Evolutionary conservation across 345 rosid genomes (phyloP).

Genomic region (Euclidium syriacum): DNA sequence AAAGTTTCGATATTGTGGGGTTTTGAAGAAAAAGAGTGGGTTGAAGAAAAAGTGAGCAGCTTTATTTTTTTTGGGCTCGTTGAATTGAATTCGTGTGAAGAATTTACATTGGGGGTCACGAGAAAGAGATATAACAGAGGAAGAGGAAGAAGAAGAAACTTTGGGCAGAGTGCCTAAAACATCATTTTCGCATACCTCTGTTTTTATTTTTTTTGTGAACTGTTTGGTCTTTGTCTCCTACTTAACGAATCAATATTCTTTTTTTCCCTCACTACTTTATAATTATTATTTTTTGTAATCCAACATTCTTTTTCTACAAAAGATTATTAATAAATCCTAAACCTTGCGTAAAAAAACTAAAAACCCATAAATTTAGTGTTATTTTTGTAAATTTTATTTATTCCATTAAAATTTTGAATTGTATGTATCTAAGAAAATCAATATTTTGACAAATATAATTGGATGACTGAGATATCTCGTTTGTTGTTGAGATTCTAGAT

Average conservation of each 20-base stretch:
- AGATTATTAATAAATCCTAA: background rate
- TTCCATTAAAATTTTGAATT: constrained; percentile 1
- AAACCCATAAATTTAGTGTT: no score
- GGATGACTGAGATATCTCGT: background rate
- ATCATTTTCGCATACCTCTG: constrained; percentile 26
- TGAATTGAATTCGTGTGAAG: constrained; percentile 25
- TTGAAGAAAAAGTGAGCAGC: constrained; percentile 15
- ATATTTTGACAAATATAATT: background rate
- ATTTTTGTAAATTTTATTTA: no score
- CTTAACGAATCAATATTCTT: constrained; percentile 10
- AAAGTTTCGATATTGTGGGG: constrained; percentile 7
- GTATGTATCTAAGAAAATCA: background rate
- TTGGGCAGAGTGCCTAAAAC: constrained; percentile 33
- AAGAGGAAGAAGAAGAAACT: constrained; percentile 30
- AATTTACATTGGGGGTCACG: constrained; percentile 32
- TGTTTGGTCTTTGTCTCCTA: constrained; percentile 30
- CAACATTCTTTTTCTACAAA: background rate
- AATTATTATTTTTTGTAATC: no score
- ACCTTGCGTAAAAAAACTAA: background rate
- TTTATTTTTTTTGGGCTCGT: background rate
- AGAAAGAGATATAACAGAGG: constrained; percentile 30
- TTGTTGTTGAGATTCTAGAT: background rate
- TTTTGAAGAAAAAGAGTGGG: constrained; percentile 3
- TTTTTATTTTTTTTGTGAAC: constrained; percentile 6
- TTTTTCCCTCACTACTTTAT: background rate